Conservation (phyloP, 148 eudicot genomes). For the Silene latifolia region DNA sequence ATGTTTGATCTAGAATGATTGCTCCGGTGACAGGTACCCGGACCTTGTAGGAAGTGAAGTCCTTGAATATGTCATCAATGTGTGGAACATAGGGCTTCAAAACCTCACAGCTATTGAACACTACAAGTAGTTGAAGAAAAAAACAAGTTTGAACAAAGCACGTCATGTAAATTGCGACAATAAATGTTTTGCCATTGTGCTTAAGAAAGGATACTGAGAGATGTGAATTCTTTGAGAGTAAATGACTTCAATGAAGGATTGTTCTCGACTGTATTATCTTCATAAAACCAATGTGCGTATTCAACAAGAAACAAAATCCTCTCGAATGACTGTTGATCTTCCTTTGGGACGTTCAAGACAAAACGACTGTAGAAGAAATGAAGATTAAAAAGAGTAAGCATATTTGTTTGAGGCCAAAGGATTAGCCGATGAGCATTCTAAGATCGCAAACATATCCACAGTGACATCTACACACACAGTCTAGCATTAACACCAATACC, state of each 20-base stretch:
- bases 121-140: conserved; percentile 56
- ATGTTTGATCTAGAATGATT: conserved; percentile 83
- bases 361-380: conserved; percentile 65
- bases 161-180: background rate
- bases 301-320: conserved; percentile 94
- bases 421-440: no score
- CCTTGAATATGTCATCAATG: conserved; percentile 97
- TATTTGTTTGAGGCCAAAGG: background rate
- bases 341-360: conserved; percentile 95
- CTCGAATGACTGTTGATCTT: conserved; percentile 96
- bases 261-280: conserved; percentile 92
- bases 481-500: background rate
- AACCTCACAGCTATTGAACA: conserved; percentile 95
- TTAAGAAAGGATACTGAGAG: conserved; percentile 69
- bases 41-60: conserved; percentile 96
- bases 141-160: conserved; percentile 4
- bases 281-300: conserved; percentile 98
- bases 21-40: conserved; percentile 99
- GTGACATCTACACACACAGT: background rate
- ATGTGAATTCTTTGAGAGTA: conserved; percentile 86
- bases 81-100: conserved; percentile 91
- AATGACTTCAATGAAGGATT: conserved; percentile 89
- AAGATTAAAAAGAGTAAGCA: background rate
- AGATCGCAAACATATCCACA: no score
- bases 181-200: no score